phyloP scores from a whole-genome alignment of 31 red algal species.

The Pterothamnion heteromorphum region DNA sequence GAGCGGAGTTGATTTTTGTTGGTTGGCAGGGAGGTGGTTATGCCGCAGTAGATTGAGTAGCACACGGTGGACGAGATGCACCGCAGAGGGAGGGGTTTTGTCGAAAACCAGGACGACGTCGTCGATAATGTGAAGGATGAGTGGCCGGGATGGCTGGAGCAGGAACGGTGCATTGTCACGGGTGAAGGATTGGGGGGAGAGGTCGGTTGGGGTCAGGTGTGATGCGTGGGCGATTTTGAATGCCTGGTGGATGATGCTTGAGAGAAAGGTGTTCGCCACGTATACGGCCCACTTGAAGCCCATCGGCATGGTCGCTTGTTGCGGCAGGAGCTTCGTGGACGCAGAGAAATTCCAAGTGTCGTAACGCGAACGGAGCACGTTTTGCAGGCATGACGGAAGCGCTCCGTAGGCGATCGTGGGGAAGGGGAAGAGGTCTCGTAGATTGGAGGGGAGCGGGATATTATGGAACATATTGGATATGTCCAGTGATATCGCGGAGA shows the following conservation, averaged over 20 bases:
- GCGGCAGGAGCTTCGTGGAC: neutral
- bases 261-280: neutral
- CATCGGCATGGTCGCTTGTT: neutral
- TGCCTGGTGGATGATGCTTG: neutral
- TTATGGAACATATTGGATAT: constrained; percentile 31
- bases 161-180: neutral
- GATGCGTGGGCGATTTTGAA: too few species aligned
- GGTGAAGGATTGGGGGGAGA: too few species aligned
- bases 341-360: neutral
- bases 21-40: too few species aligned
- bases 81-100: neutral
- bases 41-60: neutral
- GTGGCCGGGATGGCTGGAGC: neutral
- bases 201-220: too few species aligned
- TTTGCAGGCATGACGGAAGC: neutral
- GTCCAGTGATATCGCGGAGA: neutral
- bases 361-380: too few species aligned
- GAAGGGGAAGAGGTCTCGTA: neutral
- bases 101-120: neutral
- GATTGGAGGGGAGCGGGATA: neutral
- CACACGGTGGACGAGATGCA: neutral
- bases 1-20: too few species aligned
- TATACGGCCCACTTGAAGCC: constrained; percentile 27
- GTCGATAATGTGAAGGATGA: neutral
- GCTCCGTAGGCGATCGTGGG: neutral